Evolutionary conservation across 176 grass and related monocot genomes (phyloP), one percentile per base, ranked within the genome.

Genomic region (Pharus latifolius): DNA sequence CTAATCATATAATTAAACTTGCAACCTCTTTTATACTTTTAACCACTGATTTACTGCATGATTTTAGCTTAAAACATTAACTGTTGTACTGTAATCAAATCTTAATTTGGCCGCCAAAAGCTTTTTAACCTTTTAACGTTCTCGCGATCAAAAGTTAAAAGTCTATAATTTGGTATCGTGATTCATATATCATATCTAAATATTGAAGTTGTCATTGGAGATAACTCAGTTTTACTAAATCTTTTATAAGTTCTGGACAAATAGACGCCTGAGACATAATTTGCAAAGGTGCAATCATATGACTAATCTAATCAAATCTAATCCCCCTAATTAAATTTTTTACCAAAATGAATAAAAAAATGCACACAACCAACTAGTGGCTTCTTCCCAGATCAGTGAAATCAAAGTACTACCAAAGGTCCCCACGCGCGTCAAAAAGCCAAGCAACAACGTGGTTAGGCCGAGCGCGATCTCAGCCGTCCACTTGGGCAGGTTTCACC

Each of bases 361-460:
- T 70, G 29, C 42, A 7, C 75, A 66, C 33, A 12, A 51, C 52
- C 70, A 76, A 47, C 25, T 26, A 69, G 35, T 69, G 72, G 63
- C 47, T n/a, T n/a, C n/a, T n/a, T n/a, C n/a, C n/a, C n/a, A n/a
- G n/a, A n/a, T n/a, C n/a, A n/a, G n/a, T n/a, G n/a, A n/a, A n/a
- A n/a, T n/a, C n/a, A n/a, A n/a, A n/a, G n/a, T n/a, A n/a, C n/a
- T n/a, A n/a, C n/a, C n/a, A n/a, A n/a, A 45, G 11, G 38, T 22
- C 32, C 43, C 28, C 3, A 6, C 8, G 30, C n/a, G 33, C 45
- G 79, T 82, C 71, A 82, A 83, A 82, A 44, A 82, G 47, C 45
- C 10, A 48, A 59, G 51, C 46, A 48, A 23, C 23, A 30, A 33
- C 49, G 28, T 67, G 28, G 62, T 67, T 78, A 78, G 63, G 75